These are phyloP conservation scores for Yamadazyma scolyti DNA, from an alignment of 805 yeast genomes.

Conservation along the genomic window DNA sequence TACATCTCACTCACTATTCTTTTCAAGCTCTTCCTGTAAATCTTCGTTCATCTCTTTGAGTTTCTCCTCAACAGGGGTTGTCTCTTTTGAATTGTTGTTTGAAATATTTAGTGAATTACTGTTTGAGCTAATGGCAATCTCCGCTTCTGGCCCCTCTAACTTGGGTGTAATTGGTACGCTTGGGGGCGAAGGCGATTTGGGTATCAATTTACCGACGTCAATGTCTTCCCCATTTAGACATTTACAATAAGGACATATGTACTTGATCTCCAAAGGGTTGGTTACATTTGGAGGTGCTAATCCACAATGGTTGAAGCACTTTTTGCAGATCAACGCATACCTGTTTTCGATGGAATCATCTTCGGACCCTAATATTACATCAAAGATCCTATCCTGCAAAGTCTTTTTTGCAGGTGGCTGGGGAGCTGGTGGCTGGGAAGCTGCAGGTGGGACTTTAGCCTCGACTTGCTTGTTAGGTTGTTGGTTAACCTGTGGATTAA, in stretches of 20 bases:
- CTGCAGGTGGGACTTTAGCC: not conserved
- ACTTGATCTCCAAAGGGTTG: conserved; percentile 47
- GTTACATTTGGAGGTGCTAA: conserved; percentile 68
- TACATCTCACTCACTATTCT: not conserved
- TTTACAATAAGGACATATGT: conserved; percentile 68
- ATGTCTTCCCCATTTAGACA: conserved; percentile 25
- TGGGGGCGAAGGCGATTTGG: not conserved
- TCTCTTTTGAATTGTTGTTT: not conserved
- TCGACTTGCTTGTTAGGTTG: not conserved
- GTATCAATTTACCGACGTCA: conserved; percentile 1
- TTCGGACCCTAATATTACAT: conserved; percentile 46
- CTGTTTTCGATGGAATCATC: conserved; percentile 61
- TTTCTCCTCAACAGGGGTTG: too few relatives aligned
- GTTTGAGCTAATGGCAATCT: not conserved
- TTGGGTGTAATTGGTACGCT: not conserved
- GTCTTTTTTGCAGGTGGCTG: conserved; percentile 14
- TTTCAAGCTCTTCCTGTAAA: not conserved
- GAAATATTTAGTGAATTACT: conserved; percentile 1
- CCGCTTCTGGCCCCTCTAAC: conserved; percentile 1
- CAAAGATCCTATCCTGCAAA: conserved; percentile 36
- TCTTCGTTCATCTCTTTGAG: not conserved
- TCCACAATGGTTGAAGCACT: conserved; percentile 74
- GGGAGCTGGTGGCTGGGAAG: conserved; percentile 1
- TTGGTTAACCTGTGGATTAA: not conserved
- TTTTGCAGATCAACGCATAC: conserved; percentile 66